Evolutionary conservation across 495 filamentous ascomycete genomes (phyloP).

Genomic region (Halenospora varia): DNA sequence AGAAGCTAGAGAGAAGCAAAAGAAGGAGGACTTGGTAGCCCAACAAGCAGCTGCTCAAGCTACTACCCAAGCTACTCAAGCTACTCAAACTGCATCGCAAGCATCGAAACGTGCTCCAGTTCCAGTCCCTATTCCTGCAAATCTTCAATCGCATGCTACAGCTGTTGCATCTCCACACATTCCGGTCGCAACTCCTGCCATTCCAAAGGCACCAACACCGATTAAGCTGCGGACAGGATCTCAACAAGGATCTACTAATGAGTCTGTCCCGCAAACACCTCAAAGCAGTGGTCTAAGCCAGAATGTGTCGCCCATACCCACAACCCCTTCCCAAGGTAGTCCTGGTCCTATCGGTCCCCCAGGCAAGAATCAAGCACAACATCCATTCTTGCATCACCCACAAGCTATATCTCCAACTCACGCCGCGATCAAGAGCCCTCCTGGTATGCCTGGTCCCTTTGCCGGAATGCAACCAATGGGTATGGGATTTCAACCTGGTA

Average conservation of each 20-base stretch:
- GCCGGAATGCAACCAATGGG: conserved; percentile 23
- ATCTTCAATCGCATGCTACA: conserved; percentile 40
- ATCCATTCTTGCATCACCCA: conserved; percentile 33
- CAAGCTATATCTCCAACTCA: conserved; percentile 40
- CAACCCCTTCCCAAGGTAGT: conserved; percentile 53
- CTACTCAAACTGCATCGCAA: conserved; percentile 30
- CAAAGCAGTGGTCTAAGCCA: conserved; percentile 54
- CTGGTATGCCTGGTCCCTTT: conserved; percentile 36
- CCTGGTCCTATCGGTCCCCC: conserved; percentile 47
- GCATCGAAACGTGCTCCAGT: conserved; percentile 41
- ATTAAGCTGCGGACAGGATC: conserved; percentile 71
- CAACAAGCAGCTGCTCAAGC: conserved; percentile 32
- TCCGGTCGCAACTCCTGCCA: conserved; percentile 68
- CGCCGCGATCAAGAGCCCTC: conserved; percentile 35
- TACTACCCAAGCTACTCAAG: conserved; percentile 26
- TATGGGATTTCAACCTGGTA: conserved; percentile 53
- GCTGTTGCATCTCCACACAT: conserved; percentile 75
- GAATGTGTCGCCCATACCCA: conserved; percentile 59
- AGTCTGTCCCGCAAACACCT: conserved; percentile 61
- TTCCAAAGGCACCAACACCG: conserved; percentile 80
- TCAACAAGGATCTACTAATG: conserved; percentile 74
- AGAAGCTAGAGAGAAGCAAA: conserved; percentile 44
- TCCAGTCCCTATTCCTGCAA: conserved; percentile 47
- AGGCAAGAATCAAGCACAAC: conserved; percentile 36
- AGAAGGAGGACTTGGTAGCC: conserved; percentile 40